Percentiles rank a stretch among this genome's conserved stretches.
These are phyloP conservation scores for Entomortierella chlamydospora DNA, from an alignment of 192 early-diverging fungal species.

Conservation along the genomic window DNA sequence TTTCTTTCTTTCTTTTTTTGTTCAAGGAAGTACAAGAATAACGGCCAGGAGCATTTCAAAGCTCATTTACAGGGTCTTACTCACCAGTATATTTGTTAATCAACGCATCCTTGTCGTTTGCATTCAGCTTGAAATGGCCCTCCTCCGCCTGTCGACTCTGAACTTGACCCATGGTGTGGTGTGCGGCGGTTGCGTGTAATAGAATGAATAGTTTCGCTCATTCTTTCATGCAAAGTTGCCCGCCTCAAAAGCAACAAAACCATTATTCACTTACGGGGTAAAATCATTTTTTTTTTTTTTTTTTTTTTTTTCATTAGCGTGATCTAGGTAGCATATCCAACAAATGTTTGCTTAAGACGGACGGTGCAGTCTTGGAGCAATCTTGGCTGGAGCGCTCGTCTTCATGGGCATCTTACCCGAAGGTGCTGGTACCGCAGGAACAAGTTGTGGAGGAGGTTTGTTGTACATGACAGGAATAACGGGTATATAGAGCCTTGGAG, in stretches of 20 bases:
- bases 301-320: constrained; percentile 2
- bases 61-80: neutral
- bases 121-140: constrained; percentile 33
- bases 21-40: neutral
- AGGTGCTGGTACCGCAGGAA: neutral
- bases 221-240: neutral
- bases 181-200: no score
- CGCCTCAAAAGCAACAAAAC: no score
- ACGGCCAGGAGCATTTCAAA: neutral
- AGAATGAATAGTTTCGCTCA: no score
- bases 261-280: constrained; percentile 8
- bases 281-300: neutral
- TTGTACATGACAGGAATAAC: constrained; percentile 54
- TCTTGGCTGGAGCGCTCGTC: constrained; percentile 32
- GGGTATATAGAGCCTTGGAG: constrained; percentile 36
- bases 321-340: neutral
- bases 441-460: constrained; percentile 21
- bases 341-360: constrained; percentile 1
- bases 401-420: constrained; percentile 3
- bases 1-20: constrained; percentile 1
- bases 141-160: constrained; percentile 49
- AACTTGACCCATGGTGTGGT: constrained; percentile 41
- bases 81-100: constrained; percentile 41
- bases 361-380: constrained; percentile 36
- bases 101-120: constrained; percentile 25